Evolutionary conservation across 371 early-diverging fungal genomes (phyloP).

Genomic region (Mucor velutinosus): DNA sequence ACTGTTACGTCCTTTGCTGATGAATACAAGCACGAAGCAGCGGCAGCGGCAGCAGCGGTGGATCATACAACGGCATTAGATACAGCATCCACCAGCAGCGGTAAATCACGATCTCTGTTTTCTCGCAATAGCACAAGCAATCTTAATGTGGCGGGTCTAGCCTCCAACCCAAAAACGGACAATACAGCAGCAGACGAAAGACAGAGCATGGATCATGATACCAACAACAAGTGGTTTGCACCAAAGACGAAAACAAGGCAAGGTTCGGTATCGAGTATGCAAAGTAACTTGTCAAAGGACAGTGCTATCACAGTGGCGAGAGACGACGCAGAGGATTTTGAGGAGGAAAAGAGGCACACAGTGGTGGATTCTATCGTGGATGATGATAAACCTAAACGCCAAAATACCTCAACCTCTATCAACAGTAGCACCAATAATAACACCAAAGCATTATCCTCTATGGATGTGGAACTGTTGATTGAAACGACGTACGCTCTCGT

Average conservation of each 20-base stretch:
- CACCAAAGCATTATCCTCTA: conserved; percentile 25
- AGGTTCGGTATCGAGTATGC: conserved; percentile 32
- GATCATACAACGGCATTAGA: not conserved
- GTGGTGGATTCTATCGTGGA: not conserved
- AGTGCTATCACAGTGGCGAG: not conserved
- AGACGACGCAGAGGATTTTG: not conserved
- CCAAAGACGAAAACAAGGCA: conserved; percentile 21
- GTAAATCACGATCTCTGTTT: conserved; percentile 17
- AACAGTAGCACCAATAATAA: not conserved
- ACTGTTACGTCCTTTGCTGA: conserved; percentile 33
- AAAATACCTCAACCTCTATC: conserved; percentile 3
- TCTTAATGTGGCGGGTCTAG: not conserved
- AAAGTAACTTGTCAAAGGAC: conserved; percentile 6
- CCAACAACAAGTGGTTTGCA: conserved; percentile 15
- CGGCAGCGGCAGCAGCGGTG: not conserved
- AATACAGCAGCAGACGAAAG: not conserved
- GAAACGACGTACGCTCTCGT: conserved; percentile 52
- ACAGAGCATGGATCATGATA: conserved; percentile 1
- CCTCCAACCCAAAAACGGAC: not conserved
- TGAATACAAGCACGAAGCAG: conserved; percentile 39
- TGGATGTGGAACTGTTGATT: conserved; percentile 50
- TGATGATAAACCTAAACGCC: not conserved
- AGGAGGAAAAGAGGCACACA: not conserved
- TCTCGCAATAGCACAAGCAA: conserved; percentile 11
- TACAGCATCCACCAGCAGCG: not conserved